Evolutionary conservation across 2,329 filamentous ascomycete species (phyloP).

Genomic region (Mariannaea sp.): DNA sequence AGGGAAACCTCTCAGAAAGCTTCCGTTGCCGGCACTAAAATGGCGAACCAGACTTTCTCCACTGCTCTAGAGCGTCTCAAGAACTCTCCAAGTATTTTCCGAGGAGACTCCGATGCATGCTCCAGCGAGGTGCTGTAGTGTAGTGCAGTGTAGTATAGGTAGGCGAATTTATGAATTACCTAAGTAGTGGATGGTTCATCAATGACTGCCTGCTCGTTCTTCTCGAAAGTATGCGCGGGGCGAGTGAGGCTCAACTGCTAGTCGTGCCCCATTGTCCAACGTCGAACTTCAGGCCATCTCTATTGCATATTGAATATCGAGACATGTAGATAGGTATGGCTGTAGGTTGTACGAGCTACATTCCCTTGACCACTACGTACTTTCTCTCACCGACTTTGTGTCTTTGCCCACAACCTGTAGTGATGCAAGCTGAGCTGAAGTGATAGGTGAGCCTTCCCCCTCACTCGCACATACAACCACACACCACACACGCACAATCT

Average conservation of each 20-base stretch:
- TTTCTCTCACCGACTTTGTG: neutral
- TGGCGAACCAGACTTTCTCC: too few relatives aligned
- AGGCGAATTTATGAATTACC: too few relatives aligned
- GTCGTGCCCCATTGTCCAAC: neutral
- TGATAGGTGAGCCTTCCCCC: neutral
- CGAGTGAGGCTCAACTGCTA: neutral
- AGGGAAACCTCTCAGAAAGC: neutral
- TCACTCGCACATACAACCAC: too few relatives aligned
- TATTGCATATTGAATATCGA: too few relatives aligned
- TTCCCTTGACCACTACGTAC: neutral
- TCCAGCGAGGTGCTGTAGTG: neutral
- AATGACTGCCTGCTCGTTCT: neutral
- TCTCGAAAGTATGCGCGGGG: neutral
- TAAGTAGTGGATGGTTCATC: too few relatives aligned
- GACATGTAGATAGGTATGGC: too few relatives aligned
- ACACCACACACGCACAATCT: neutral
- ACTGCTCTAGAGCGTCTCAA: neutral
- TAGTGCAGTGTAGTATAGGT: too few relatives aligned
- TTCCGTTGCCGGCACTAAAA: too few relatives aligned
- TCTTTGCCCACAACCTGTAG: neutral
- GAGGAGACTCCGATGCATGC: conserved; percentile 3
- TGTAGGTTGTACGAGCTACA: neutral
- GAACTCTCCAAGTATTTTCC: neutral
- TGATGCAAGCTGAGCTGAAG: neutral
- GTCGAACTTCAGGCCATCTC: too few relatives aligned